phyloP scores from a whole-genome alignment of 1,284 basidiomycete genomes.

The Malassezia furfur region DNA sequence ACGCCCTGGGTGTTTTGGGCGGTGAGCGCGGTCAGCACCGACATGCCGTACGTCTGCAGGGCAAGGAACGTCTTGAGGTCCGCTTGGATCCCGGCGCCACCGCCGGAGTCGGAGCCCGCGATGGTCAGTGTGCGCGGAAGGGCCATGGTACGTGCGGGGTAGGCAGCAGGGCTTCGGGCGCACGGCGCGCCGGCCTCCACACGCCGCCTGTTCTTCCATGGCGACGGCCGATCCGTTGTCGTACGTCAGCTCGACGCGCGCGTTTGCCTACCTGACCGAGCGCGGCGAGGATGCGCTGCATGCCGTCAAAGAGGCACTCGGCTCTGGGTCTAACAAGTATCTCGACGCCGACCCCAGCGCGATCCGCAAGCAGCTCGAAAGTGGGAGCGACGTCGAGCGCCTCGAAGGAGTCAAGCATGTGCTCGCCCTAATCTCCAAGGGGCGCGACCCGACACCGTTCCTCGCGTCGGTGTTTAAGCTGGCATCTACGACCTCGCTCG shows the following conservation, averaged over 20 bases:
- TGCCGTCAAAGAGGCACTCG: slow-evolving; percentile 36
- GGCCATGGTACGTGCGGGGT: not conserved
- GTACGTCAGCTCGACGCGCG: slow-evolving; percentile 36
- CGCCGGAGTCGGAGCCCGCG: slow-evolving; percentile 75
- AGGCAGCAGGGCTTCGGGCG: too few species aligned
- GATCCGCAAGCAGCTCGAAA: slow-evolving; percentile 35
- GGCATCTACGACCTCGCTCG: slow-evolving; percentile 55
- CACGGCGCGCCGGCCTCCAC: too few species aligned
- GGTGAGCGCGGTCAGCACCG: slow-evolving; percentile 75
- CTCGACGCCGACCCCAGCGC: slow-evolving; percentile 39
- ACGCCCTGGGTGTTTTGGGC: slow-evolving; percentile 87
- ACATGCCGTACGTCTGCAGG: slow-evolving; percentile 72
- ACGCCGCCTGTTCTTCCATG: slow-evolving; percentile 7
- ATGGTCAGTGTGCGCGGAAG: slow-evolving; percentile 55
- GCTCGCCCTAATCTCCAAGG: slow-evolving; percentile 67
- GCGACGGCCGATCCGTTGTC: slow-evolving; percentile 15
- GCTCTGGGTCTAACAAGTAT: slow-evolving; percentile 32
- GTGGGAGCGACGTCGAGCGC: slow-evolving; percentile 31
- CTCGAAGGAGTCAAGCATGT: slow-evolving; percentile 39
- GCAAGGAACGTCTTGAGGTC: slow-evolving; percentile 71
- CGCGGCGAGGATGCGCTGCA: slow-evolving; percentile 42
- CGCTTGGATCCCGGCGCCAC: slow-evolving; percentile 75
- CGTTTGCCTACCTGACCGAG: slow-evolving; percentile 38
- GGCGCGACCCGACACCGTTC: slow-evolving; percentile 78
- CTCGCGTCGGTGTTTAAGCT: slow-evolving; percentile 43